Evolutionary conservation across 23 red algal species (phyloP), one percentile per base, ranked within the genome.

Genomic region (Cyanidioschyzon merolae): DNA sequence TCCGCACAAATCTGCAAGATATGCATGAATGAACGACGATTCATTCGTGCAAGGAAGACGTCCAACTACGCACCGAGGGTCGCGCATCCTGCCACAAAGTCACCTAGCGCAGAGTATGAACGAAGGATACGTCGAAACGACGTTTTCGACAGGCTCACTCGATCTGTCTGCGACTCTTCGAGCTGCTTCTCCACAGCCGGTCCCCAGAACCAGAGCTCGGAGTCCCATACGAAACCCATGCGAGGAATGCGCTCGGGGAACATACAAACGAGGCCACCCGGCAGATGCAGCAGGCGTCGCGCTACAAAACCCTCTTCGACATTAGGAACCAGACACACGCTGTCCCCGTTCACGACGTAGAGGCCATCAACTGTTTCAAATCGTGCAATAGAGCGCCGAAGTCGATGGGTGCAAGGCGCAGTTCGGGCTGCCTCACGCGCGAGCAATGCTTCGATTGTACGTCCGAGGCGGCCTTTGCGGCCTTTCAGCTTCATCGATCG

Each of bases 231-330:
- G 63, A 32, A 71, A 32, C 63, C 63, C 63, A 71, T 27, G 2
- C 63, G 63, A 17, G 63, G 63, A 7, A 71, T 35, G 2, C 63
- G 63, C 12, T 71, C 63, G 12, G 63, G 63, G 12, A 71, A 32
- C 16, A 71, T 7, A 71, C 63, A 71, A 3, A 71, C n/a, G 3
- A 71, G 7, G 12, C 63, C 63, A 27, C 63, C 63, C 29, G 63
- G 63, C 63, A 71, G 63, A 25, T 25, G n/a, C 12, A 71, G 12
- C 12, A 71, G 63, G 12, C 32, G 63, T 27, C 63, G 12, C 16
- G 63, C 3, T 7, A 71, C 63, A 32, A 71, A 71, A 25, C n/a
- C 32, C 63, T 71, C 63, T 35, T 71, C 63, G 2, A 71, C 63
- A 35, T 71, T 71, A 27, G 63, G 63, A 7, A 71, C 63, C 63